These are phyloP conservation scores for Xerocomus amazonicus DNA, from an alignment of 1,284 basidiomycete genomes.

Conservation along the genomic window DNA sequence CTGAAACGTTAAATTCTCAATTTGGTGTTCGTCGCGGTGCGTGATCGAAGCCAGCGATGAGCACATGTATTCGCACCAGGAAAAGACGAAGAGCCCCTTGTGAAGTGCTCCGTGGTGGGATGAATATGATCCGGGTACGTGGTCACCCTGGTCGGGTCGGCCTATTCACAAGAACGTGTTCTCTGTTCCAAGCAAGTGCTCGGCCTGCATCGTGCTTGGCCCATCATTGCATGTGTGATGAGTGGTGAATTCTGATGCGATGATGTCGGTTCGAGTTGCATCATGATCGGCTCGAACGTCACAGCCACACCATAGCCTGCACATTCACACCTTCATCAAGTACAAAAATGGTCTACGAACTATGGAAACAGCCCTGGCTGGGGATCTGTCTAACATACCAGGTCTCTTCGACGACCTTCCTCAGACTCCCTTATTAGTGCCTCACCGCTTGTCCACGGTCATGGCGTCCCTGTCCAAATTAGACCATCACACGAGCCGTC, in stretches of 20 bases:
- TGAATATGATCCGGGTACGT: no score
- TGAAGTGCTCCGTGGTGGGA: no score
- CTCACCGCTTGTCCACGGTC: conserved; percentile 23
- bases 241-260: no score
- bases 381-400: conserved; percentile 38
- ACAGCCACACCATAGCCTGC: background rate
- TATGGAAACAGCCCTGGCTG: conserved; percentile 30
- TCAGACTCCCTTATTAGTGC: conserved; percentile 51
- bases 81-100: no score
- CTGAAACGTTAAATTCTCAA: background rate
- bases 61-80: no score
- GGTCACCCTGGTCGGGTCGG: no score
- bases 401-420: conserved; percentile 38
- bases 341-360: conserved; percentile 23
- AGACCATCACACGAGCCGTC: conserved; percentile 23
- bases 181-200: no score
- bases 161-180: no score
- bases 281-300: background rate
- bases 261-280: no score
- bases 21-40: background rate
- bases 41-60: no score
- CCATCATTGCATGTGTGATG: no score
- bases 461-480: conserved; percentile 27
- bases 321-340: background rate
- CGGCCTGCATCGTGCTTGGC: no score